A percentile compares a stretch with the other conserved stretches of the same genome.
Evolutionary conservation across 2,329 filamentous ascomycete species (phyloP).

Genomic region (Parafenestella ontariensis): DNA sequence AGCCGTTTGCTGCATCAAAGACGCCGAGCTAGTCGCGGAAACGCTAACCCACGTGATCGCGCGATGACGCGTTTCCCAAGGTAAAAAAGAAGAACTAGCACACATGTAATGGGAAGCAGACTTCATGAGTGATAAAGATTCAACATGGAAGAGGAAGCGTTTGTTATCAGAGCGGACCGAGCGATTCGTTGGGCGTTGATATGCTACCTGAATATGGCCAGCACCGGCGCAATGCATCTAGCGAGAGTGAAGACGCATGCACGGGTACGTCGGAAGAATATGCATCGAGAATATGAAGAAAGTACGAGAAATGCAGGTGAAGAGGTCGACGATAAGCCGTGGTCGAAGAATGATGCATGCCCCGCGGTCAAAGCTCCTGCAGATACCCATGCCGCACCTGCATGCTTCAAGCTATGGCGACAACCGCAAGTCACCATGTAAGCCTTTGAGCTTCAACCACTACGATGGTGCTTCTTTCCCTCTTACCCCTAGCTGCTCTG

Average conservation of each 20-base stretch:
- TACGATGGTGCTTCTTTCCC: slow-evolving; percentile 19
- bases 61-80: background rate
- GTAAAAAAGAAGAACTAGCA: no score
- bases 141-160: no score
- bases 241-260: no score
- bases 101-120: no score
- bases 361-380: slow-evolving; percentile 4
- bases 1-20: background rate
- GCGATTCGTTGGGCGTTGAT: no score
- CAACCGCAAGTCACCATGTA: slow-evolving; percentile 1
- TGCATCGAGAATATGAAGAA: no score
- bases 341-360: background rate
- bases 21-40: background rate
- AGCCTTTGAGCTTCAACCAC: slow-evolving; percentile 7
- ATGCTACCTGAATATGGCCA: no score
- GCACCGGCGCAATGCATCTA: no score
- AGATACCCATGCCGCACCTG: background rate
- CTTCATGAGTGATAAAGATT: background rate
- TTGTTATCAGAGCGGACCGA: no score
- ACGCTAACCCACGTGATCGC: background rate
- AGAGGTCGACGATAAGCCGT: background rate
- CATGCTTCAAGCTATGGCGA: background rate
- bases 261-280: no score
- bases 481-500: slow-evolving; percentile 14
- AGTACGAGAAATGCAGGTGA: no score